A percentile compares a stretch with the other conserved stretches of the same genome.
Conservation (phyloP, 495 filamentous ascomycete species). For the Eremomyces bilateralis region DNA sequence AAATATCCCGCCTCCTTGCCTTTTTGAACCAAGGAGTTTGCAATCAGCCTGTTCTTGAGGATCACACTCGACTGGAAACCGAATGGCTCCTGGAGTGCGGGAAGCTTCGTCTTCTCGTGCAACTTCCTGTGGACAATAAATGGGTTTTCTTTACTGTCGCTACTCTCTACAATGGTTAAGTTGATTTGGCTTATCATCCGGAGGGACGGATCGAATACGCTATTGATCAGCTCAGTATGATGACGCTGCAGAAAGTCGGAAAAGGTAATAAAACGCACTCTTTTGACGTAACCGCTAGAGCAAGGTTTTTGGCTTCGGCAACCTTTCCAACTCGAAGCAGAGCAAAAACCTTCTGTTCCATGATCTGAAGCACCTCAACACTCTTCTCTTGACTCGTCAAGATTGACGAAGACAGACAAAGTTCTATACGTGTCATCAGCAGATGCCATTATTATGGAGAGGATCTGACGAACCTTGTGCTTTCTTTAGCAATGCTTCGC, state of each 20-base stretch:
- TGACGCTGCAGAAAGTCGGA: not conserved
- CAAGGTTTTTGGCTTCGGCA: conserved; percentile 47
- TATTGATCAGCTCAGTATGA: too few species aligned
- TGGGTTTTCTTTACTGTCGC: conserved; percentile 47
- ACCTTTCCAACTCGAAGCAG: conserved; percentile 47
- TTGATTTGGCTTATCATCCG: too few species aligned
- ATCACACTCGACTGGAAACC: too few species aligned
- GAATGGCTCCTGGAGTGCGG: too few species aligned
- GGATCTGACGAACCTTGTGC: conserved; percentile 69
- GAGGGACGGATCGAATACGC: too few species aligned
- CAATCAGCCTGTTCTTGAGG: too few species aligned
- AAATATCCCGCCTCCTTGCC: too few species aligned
- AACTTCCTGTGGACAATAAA: conserved; percentile 51
- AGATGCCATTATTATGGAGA: conserved; percentile 64
- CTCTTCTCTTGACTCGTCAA: conserved; percentile 63
- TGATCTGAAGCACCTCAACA: conserved; percentile 64
- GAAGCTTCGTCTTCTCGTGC: too few species aligned
- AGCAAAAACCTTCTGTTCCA: conserved; percentile 71
- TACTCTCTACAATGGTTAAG: too few species aligned
- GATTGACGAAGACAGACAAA: too few species aligned
- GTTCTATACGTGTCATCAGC: too few species aligned
- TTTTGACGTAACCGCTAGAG: conserved; percentile 37
- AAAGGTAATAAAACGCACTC: conserved; percentile 26
- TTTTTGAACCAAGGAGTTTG: too few species aligned
- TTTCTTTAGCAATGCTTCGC: conserved; percentile 57